Percentiles rank a stretch among this genome's conserved stretches.
Evolutionary conservation across 129 eudicot species (phyloP).

Genomic region (Arctium minus): DNA sequence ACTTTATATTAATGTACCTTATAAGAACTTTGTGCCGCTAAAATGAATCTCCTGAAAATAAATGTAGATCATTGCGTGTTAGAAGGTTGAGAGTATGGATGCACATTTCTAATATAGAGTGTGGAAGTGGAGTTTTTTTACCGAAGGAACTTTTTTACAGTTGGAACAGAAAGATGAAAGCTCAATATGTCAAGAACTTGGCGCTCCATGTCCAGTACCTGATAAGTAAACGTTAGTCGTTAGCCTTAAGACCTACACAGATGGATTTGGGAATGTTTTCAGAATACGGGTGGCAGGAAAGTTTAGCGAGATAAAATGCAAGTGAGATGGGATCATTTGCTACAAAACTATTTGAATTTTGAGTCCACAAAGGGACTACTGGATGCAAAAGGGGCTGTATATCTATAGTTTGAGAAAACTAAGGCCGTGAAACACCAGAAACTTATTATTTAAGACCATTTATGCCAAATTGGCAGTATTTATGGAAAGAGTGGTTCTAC

Average conservation of each 20-base stretch:
- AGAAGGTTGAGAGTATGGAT: constrained; percentile 15
- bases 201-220: constrained; percentile 90
- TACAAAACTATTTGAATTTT: neutral
- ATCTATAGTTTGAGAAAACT: neutral
- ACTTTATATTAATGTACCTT: constrained; percentile 44
- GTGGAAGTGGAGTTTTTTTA: constrained; percentile 21
- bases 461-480: neutral
- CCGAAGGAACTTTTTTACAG: constrained; percentile 77
- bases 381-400: neutral
- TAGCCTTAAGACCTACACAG: neutral
- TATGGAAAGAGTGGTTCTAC: neutral
- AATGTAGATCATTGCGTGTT: neutral
- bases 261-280: neutral
- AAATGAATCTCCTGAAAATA: constrained; percentile 76
- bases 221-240: constrained; percentile 19
- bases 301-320: neutral
- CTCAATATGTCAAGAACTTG: constrained; percentile 54
- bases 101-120: neutral
- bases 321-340: neutral
- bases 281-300: neutral
- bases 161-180: constrained; percentile 76
- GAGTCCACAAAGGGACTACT: neutral
- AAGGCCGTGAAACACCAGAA: neutral
- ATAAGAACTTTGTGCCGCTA: constrained; percentile 74
- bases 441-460: neutral